phyloP scores from a whole-genome alignment of 495 filamentous ascomycete genomes.

The Penicillium pancosmium region DNA sequence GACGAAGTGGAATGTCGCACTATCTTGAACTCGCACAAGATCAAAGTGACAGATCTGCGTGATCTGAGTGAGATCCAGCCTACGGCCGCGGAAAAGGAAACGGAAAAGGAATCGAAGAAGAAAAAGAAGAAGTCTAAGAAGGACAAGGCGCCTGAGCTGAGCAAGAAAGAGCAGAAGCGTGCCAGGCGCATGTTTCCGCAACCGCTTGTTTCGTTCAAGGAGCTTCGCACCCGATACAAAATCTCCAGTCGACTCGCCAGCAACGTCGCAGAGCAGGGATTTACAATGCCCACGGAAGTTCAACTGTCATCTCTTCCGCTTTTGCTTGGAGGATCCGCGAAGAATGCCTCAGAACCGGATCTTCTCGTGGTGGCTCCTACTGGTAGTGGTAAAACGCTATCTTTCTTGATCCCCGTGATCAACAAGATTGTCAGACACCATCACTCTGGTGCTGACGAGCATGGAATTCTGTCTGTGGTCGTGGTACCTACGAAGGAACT shows the following conservation, averaged over 20 bases:
- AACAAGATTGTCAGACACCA: constrained; percentile 66
- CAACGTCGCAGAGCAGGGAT: constrained; percentile 84
- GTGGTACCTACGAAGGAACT: constrained; percentile 93
- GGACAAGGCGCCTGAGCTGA: constrained; percentile 38
- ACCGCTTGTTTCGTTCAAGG: constrained; percentile 75
- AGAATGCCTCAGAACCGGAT: constrained; percentile 54
- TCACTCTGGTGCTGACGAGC: constrained; percentile 47
- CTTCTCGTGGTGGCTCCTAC: constrained; percentile 89
- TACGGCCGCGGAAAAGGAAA: constrained; percentile 46
- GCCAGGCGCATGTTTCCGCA: constrained; percentile 65
- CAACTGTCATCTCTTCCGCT: constrained; percentile 85
- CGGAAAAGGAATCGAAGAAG: constrained; percentile 53
- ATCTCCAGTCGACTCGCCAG: constrained; percentile 70
- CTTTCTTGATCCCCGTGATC: constrained; percentile 85
- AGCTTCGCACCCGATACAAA: constrained; percentile 68
- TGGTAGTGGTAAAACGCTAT: constrained; percentile 95
- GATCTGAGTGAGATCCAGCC: constrained; percentile 42
- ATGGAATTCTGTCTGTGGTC: constrained; percentile 64
- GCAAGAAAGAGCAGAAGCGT: constrained; percentile 57
- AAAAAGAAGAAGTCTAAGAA: constrained; percentile 54
- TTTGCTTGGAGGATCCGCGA: constrained; percentile 53
- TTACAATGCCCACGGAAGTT: constrained; percentile 86
- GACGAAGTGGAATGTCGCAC: constrained; percentile 69
- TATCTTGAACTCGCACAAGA: constrained; percentile 77
- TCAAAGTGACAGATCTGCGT: constrained; percentile 79